These are phyloP conservation scores for Hypoxylon rubiginosum DNA, from an alignment of 2,329 filamentous ascomycete genomes.

Conservation along the genomic window DNA sequence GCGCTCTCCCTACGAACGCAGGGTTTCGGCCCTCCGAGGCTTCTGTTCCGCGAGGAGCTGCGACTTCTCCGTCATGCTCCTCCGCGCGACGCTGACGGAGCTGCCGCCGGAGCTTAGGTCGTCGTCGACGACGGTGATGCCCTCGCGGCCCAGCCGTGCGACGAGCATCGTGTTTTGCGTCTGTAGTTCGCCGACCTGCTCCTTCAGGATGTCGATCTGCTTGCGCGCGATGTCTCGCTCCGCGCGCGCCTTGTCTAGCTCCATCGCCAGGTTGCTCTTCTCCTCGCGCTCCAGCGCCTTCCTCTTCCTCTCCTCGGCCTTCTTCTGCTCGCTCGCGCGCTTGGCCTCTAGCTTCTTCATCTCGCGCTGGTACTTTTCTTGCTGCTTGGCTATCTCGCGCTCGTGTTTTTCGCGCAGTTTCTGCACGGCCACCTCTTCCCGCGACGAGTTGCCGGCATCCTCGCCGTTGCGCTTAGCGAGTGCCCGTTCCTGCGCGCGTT, in stretches of 20 bases:
- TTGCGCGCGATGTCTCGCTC: slow-evolving; percentile 67
- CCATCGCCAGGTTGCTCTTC: slow-evolving; percentile 61
- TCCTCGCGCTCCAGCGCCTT: slow-evolving; percentile 69
- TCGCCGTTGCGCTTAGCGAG: slow-evolving; percentile 61
- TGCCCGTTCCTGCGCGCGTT: slow-evolving; percentile 46
- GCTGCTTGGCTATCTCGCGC: slow-evolving; percentile 73
- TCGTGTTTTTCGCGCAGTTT: slow-evolving; percentile 75
- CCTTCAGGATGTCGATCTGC: slow-evolving; percentile 67
- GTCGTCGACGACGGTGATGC: slow-evolving; percentile 36
- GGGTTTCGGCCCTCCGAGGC: not conserved
- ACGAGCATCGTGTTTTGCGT: slow-evolving; percentile 71
- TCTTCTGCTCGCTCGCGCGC: slow-evolving; percentile 72
- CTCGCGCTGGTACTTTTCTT: slow-evolving; percentile 75
- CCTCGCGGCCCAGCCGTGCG: slow-evolving; percentile 64
- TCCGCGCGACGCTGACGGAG: slow-evolving; percentile 15
- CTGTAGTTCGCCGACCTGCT: slow-evolving; percentile 70
- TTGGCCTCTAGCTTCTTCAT: slow-evolving; percentile 74
- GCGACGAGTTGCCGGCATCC: slow-evolving; percentile 47
- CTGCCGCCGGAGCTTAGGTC: slow-evolving; percentile 3
- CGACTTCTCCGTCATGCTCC: slow-evolving; percentile 30
- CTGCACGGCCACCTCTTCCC: slow-evolving; percentile 58
- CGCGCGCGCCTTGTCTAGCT: slow-evolving; percentile 65
- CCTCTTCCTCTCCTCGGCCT: slow-evolving; percentile 64
- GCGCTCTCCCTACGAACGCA: slow-evolving; percentile 17
- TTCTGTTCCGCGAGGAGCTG: slow-evolving; percentile 1